Percentiles rank a stretch among this genome's conserved stretches.
Conservation (phyloP, 2,329 filamentous ascomycete genomes). For the Xylariales sp. region DNA sequence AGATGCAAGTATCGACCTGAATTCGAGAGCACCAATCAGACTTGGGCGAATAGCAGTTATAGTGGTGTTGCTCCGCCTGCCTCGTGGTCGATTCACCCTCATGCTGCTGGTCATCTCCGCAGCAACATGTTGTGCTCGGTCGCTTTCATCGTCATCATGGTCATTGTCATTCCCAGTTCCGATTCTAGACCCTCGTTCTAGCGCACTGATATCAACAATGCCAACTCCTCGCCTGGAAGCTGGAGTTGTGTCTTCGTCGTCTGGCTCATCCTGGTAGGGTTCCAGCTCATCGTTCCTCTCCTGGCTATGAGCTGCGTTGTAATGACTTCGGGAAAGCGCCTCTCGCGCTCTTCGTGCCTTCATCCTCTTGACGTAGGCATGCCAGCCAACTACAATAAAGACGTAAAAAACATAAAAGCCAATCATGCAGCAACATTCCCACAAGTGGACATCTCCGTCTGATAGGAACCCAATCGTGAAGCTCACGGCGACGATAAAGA, state of each 20-base stretch:
- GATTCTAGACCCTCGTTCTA: constrained; percentile 43
- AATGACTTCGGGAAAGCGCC: constrained; percentile 69
- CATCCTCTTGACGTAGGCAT: constrained; percentile 72
- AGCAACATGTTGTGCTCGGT: constrained; percentile 53
- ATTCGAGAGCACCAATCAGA: constrained; percentile 88
- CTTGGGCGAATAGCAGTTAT: constrained; percentile 87
- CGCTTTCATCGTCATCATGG: constrained; percentile 53
- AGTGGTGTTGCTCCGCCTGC: constrained; percentile 64
- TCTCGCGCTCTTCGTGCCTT: constrained; percentile 60
- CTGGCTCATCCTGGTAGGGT: constrained; percentile 61
- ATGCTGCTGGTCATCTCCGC: constrained; percentile 91
- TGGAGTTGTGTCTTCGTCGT: constrained; percentile 38
- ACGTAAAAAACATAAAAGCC: constrained; percentile 90
- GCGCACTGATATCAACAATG: constrained; percentile 33
- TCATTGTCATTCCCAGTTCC: constrained; percentile 46
- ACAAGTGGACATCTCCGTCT: constrained; percentile 77
- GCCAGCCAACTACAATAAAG: constrained; percentile 81
- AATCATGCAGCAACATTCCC: constrained; percentile 91
- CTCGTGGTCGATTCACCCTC: constrained; percentile 70
- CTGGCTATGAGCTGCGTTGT: constrained; percentile 51
- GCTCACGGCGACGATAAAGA: constrained; percentile 81
- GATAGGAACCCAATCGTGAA: constrained; percentile 86
- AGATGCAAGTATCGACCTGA: constrained; percentile 84
- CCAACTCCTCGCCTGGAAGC: constrained; percentile 21
- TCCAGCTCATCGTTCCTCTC: constrained; percentile 51